Evolutionary conservation across 257 asterid genomes (phyloP), one percentile per base, ranked within the genome.

Genomic region (Solanum gandarillasii): DNA sequence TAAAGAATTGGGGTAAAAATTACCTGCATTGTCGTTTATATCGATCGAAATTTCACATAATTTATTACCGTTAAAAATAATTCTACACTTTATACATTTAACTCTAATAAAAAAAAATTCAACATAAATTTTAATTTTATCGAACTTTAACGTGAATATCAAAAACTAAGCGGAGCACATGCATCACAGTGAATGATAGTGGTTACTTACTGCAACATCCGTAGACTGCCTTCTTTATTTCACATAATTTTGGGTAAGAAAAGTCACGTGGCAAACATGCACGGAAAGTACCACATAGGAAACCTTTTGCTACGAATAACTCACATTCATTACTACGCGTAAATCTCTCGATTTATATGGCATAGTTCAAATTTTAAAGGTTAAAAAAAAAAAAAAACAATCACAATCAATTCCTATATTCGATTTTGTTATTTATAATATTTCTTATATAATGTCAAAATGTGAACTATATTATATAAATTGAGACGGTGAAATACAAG

Each of bases 191-290:
- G 36, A 78, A 79, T 79, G 13, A 39, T 7, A 25, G 60, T 39
- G 20, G 60, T 10, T 68, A 46, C 5, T 81, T 81, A 27, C 41
- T 81, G 68, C 43, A 81, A 81, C 11, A 16, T 48, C 70, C 85
- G 18, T 46, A 48, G 25, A 81, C 39, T 46, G 27, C 34, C 34
- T 79, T 41, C 2, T 78, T 78, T 78, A 14, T 27, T 81, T 46
- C 14, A 48, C 41, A 81, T 81, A 46, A 81, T 16, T 31, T 41
- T 86, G 32, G 68, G 87, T 29, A 43, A 86, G 39, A 74, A 55
- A 85, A 68, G 68, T 70, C 87, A 86, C 87, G 46, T 86, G 71
- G 83, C 70, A 70, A 3, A 86, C 83, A 70, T 86, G 87, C 70
- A 81, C 29, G 85, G 85, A 46, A 21, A 43, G 41, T 81, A 46